phyloP scores from a whole-genome alignment of 345 rosid species.

The Hirschfeldia incana region DNA sequence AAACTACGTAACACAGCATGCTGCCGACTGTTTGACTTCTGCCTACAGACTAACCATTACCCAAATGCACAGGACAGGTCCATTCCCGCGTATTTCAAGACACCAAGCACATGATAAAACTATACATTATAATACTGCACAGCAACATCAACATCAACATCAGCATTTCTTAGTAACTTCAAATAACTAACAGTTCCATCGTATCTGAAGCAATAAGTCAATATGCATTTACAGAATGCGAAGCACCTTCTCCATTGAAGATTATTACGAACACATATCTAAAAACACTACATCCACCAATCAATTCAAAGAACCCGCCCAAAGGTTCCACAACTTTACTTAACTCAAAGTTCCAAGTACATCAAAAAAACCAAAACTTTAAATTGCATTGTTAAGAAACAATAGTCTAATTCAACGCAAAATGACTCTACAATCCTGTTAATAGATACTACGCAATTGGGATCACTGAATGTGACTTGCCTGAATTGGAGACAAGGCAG shows the following conservation, averaged over 20 bases:
- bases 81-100: too few species aligned
- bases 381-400: slow-evolving; percentile 5
- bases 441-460: neutral
- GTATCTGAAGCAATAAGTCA: neutral
- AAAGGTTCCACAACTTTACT: neutral
- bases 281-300: neutral
- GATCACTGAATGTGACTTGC: slow-evolving; percentile 35
- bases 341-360: neutral
- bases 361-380: neutral
- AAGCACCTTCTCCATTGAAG: neutral
- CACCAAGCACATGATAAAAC: too few species aligned
- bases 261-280: neutral
- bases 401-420: neutral
- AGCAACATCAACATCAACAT: too few species aligned
- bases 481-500: slow-evolving; percentile 98
- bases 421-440: too few species aligned
- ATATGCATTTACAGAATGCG: neutral
- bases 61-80: too few species aligned
- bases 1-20: neutral
- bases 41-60: too few species aligned
- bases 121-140: too few species aligned
- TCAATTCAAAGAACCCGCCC: neutral
- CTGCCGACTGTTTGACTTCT: too few species aligned
- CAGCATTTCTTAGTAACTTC: slow-evolving; percentile 11
- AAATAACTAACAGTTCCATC: neutral